Conservation (phyloP, 2,329 filamentous ascomycete species). For the Emmonsia crescens region DNA sequence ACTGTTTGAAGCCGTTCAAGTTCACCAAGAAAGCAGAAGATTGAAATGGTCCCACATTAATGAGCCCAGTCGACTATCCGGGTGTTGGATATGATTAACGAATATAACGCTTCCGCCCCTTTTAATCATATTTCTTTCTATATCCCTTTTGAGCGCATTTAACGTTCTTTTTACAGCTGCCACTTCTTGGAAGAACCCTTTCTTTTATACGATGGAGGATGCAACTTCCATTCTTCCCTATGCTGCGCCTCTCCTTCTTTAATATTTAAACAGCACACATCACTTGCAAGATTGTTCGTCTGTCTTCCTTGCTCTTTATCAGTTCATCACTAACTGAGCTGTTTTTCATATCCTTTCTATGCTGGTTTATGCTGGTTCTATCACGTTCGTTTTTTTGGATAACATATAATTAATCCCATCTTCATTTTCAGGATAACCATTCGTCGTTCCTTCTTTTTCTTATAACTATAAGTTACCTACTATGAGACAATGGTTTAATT, state of each 20-base stretch:
- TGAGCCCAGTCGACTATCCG: too few species aligned
- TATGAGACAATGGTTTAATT: background rate
- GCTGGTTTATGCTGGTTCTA: background rate
- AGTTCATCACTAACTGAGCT: background rate
- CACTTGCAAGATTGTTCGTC: background rate
- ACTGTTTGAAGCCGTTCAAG: too few species aligned
- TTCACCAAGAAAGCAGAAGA: too few species aligned
- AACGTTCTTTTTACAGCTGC: background rate
- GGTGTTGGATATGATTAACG: too few species aligned
- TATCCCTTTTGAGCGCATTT: background rate
- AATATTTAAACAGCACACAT: background rate
- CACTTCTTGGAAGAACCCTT: background rate
- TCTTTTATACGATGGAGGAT: background rate
- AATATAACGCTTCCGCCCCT: too few species aligned
- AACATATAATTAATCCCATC: background rate
- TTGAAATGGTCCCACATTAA: too few species aligned
- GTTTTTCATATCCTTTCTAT: background rate
- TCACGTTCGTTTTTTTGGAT: background rate
- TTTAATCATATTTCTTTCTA: too few species aligned
- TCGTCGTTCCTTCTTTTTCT: background rate
- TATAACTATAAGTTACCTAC: background rate
- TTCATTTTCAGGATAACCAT: background rate
- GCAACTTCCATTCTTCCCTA: background rate
- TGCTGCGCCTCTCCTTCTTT: background rate
- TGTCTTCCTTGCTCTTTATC: background rate